A percentile compares a stretch with the other conserved stretches of the same genome.
These are phyloP conservation scores for Cenococcum geophilum DNA, from an alignment of 495 filamentous ascomycete genomes.

Conservation along the genomic window DNA sequence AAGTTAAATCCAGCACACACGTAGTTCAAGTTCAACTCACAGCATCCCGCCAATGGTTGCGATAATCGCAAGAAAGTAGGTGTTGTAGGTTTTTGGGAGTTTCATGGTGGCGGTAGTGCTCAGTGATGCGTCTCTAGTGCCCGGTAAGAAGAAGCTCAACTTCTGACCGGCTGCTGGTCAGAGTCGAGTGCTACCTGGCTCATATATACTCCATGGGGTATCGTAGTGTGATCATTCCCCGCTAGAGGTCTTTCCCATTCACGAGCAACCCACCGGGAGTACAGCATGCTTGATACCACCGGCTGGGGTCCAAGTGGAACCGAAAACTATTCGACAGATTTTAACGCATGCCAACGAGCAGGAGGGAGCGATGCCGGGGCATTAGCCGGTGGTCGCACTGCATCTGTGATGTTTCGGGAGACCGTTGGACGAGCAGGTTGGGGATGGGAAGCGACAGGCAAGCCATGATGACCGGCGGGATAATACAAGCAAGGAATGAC, in stretches of 20 bases:
- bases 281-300: neutral
- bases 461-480: neutral
- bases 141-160: neutral
- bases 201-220: neutral
- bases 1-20: neutral
- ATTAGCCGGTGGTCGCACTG: neutral
- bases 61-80: slow-evolving; percentile 57
- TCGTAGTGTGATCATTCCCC: neutral
- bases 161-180: neutral
- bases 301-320: neutral
- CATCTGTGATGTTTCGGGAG: neutral
- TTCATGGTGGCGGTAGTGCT: slow-evolving; percentile 27
- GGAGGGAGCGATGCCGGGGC: neutral
- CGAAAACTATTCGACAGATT: neutral
- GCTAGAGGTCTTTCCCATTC: slow-evolving; percentile 1
- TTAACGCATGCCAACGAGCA: neutral
- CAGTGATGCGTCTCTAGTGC: neutral
- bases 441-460: too few species aligned
- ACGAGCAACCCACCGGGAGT: neutral
- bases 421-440: neutral
- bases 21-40: slow-evolving; percentile 27
- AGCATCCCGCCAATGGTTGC: slow-evolving; percentile 57
- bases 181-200: neutral
- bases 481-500: neutral
- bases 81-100: slow-evolving; percentile 53